Base-by-base conservation (phyloP, 2,329 filamentous ascomycete genomes). In the Daldinia eschscholtzii region DNA sequence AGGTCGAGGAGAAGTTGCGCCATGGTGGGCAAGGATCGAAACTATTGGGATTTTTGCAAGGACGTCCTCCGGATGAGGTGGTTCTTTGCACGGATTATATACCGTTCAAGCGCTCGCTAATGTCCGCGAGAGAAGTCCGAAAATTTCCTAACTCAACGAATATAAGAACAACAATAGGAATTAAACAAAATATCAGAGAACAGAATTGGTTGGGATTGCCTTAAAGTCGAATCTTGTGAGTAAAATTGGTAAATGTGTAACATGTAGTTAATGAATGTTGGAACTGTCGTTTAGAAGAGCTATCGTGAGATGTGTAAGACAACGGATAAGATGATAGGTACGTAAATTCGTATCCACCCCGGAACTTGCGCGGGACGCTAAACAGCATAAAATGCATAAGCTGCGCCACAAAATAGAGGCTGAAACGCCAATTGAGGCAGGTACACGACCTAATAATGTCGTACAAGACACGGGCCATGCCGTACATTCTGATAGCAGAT, bases 1-100 rank as follows among this genome's bases (percentile, higher is more conserved):
- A 97, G 86, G 80, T 98, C 96, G 73, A 95, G 88, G 69, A 98
- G 85, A 79, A 97, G 91, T 81, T 94, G 91, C 78, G 92, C 89
- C 93, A 95, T 95, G 77, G 71, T 76, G 72, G 71, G 65, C 60
- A 62, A 63, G 42, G 39, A 26, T 56, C 20, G 23, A 28, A 28
- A 59, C 20, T 33, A 35, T 28, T 28, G 58, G 20, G 26, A 37
- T 39, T 23, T 52, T 37, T 46, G 53, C 23, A 13, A 56, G 13
- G 33, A 35, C 33, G 33, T 35, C 33, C 33, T 35, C 33, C 26
- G 58, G 20, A 39, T 37, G 41, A 53, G 59, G 20, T 64, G 59
- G 42, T 55, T 57, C 39, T 48, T 58, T 63, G 53, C 42, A 50
- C 57, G 41, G 56, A 48, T 23, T 53, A 20, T 55, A 41, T 53